Evolutionary conservation across 2,329 filamentous ascomycete species (phyloP).

Genomic region (Chaetothyriales sp.): DNA sequence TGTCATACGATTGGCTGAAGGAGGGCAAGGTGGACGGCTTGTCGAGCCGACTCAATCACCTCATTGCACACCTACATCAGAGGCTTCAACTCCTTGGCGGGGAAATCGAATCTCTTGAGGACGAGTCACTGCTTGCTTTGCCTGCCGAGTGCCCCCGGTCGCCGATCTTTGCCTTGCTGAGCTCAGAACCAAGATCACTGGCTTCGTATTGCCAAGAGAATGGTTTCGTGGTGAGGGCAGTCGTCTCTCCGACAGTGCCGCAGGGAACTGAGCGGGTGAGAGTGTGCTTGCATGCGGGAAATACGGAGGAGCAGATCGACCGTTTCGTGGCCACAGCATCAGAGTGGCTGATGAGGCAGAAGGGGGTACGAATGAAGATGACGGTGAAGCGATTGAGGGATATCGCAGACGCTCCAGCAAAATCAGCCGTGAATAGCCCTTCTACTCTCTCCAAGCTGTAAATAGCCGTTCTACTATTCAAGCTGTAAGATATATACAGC

Average conservation of each 20-base stretch:
- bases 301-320: conserved; percentile 43
- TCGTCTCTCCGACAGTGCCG: conserved; percentile 55
- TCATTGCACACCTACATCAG: conserved; percentile 33
- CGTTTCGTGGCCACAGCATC: conserved; percentile 27
- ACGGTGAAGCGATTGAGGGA: neutral
- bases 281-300: conserved; percentile 53
- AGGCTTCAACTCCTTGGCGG: conserved; percentile 27
- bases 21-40: conserved; percentile 34
- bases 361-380: neutral
- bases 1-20: conserved; percentile 42
- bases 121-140: conserved; percentile 8
- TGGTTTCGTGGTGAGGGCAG: conserved; percentile 48
- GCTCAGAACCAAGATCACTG: conserved; percentile 41
- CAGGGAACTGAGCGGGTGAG: conserved; percentile 47
- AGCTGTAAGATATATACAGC: too few species aligned
- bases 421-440: neutral
- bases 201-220: conserved; percentile 44
- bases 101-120: conserved; percentile 17
- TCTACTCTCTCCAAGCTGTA: neutral
- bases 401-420: neutral
- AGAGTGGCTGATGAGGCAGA: neutral
- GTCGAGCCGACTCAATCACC: conserved; percentile 31
- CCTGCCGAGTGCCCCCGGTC: conserved; percentile 32
- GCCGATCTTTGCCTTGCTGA: conserved; percentile 51
- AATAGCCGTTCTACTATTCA: neutral